phyloP scores from a whole-genome alignment of 345 rosid genomes.

The Excoecaria cochinchinensis region DNA sequence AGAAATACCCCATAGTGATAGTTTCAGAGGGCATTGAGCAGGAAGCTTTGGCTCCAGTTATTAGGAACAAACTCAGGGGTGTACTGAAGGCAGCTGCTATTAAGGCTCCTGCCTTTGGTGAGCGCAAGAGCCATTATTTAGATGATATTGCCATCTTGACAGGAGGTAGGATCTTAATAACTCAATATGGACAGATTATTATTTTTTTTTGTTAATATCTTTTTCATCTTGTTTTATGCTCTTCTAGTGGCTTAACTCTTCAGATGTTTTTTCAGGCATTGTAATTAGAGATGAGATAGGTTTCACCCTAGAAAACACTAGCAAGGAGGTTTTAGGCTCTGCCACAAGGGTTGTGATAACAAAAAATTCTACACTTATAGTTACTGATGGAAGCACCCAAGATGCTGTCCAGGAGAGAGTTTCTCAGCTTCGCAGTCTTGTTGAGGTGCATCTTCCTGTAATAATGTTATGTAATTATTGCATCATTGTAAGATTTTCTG shows the following conservation, averaged over 20 bases:
- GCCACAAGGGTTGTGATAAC: constrained; percentile 69
- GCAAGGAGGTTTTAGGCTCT: constrained; percentile 73
- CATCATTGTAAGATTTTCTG: background rate
- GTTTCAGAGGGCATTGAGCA: constrained; percentile 75
- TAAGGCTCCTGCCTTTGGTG: constrained; percentile 88
- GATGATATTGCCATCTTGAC: constrained; percentile 91
- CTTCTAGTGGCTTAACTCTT: background rate
- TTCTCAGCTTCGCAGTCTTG: constrained; percentile 62
- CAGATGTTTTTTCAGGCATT: constrained; percentile 48
- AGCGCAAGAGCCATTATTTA: constrained; percentile 83
- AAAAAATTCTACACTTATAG: constrained; percentile 76
- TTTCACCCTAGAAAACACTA: constrained; percentile 62
- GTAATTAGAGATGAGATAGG: constrained; percentile 89
- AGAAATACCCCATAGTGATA: constrained; percentile 72
- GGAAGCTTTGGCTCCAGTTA: constrained; percentile 79
- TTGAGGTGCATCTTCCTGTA: constrained; percentile 49
- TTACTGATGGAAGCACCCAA: constrained; percentile 66
- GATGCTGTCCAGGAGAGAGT: constrained; percentile 72
- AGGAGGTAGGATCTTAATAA: constrained; percentile 55
- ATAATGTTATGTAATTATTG: constrained; percentile 3
- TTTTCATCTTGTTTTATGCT: background rate
- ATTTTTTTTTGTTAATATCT: background rate
- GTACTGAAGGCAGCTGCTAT: constrained; percentile 75
- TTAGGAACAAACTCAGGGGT: constrained; percentile 85
- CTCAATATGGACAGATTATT: background rate